Conservation (phyloP, 1,284 basidiomycete genomes). For the Sphagnurus paluster region DNA sequence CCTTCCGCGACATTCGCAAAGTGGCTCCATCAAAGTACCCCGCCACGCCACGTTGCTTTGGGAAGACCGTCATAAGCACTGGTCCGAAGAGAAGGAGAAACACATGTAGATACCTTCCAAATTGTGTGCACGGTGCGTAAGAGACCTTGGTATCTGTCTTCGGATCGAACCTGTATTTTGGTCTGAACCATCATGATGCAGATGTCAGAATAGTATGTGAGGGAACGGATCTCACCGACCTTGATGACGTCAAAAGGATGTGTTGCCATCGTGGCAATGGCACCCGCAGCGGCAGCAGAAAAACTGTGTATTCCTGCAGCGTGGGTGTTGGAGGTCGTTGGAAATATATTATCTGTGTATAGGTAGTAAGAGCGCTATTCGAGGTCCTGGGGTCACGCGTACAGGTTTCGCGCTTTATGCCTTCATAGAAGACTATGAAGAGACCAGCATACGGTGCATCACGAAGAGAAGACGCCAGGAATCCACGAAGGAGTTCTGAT, state of each 20-base stretch:
- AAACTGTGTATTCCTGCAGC: constrained; percentile 52
- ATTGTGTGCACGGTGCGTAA: constrained; percentile 63
- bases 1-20: constrained; percentile 83
- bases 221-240: constrained; percentile 38
- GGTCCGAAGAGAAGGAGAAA: background rate
- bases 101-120: constrained; percentile 63
- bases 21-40: constrained; percentile 89
- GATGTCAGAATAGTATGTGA: background rate
- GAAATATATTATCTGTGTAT: constrained; percentile 15
- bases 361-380: background rate
- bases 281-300: constrained; percentile 76
- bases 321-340: constrained; percentile 14
- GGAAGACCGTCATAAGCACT: constrained; percentile 3
- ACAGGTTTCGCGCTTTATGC: constrained; percentile 74
- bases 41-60: constrained; percentile 69
- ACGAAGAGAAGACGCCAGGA: constrained; percentile 86
- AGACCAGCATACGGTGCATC: constrained; percentile 97
- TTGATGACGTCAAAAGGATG: constrained; percentile 93
- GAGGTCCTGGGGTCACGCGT: constrained; percentile 23
- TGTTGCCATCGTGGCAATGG: constrained; percentile 79
- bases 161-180: constrained; percentile 83
- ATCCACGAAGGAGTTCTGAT: constrained; percentile 84
- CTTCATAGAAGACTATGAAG: constrained; percentile 91
- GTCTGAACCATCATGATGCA: constrained; percentile 48
- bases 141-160: constrained; percentile 72